Conservation (phyloP, 768 basidiomycete genomes). For the Termitomyces sp. region DNA sequence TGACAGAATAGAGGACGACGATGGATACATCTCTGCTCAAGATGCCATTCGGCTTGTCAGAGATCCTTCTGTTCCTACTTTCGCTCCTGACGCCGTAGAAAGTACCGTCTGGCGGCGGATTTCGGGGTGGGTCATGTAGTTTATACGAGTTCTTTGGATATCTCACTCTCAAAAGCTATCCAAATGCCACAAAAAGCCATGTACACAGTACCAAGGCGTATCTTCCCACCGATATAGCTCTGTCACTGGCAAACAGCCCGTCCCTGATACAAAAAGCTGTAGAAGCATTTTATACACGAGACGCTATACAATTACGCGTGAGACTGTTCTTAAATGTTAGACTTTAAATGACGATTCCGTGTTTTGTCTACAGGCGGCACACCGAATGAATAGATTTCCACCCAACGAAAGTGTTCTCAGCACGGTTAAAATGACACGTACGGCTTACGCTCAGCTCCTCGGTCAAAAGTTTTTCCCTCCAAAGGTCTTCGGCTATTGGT, state of each 20-base stretch:
- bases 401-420: constrained; percentile 59
- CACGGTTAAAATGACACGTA: constrained; percentile 75
- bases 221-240: constrained; percentile 75
- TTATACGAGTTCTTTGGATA: neutral
- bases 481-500: constrained; percentile 77
- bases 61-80: constrained; percentile 46
- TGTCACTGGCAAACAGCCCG: constrained; percentile 57
- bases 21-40: constrained; percentile 47
- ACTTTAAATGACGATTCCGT: neutral
- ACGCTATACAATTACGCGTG: constrained; percentile 85
- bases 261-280: constrained; percentile 79
- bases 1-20: constrained; percentile 26
- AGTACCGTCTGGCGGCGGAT: constrained; percentile 66
- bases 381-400: constrained; percentile 87
- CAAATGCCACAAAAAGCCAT: constrained; percentile 55
- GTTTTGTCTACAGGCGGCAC: constrained; percentile 54
- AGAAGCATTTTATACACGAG: constrained; percentile 93
- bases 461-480: constrained; percentile 93
- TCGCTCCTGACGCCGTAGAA: constrained; percentile 59
- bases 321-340: constrained; percentile 19
- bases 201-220: constrained; percentile 75
- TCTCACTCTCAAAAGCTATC: constrained; percentile 50
- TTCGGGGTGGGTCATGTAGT: constrained; percentile 37
- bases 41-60: constrained; percentile 65
- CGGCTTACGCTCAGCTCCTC: constrained; percentile 88